Conservation (phyloP, 257 asterid species). For the Nicotiana undulata region DNA sequence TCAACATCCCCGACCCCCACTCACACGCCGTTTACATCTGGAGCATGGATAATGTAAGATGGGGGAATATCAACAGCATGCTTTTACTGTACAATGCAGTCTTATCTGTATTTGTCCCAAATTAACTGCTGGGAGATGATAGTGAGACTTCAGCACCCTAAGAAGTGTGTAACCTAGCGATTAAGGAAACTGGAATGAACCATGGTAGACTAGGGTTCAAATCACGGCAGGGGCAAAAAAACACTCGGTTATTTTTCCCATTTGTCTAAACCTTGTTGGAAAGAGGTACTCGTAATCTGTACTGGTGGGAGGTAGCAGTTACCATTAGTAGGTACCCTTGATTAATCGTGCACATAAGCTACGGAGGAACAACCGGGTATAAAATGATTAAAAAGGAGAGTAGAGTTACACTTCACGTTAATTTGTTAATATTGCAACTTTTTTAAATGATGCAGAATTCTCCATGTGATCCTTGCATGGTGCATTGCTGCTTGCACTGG, state of each 20-base stretch:
- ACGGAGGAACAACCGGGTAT: background rate
- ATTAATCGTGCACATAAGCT: background rate
- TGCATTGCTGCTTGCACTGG: slow-evolving; percentile 20
- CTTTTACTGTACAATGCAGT: background rate
- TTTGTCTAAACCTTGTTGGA: background rate
- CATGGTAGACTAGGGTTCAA: background rate
- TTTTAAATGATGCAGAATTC: slow-evolving; percentile 5
- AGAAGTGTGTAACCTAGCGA: background rate
- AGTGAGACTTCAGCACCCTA: background rate
- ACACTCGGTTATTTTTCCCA: background rate
- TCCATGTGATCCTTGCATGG: slow-evolving; percentile 16
- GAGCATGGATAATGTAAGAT: too few relatives aligned
- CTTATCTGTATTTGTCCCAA: background rate
- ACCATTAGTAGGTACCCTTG: background rate
- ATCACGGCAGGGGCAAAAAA: background rate
- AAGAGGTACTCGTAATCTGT: background rate
- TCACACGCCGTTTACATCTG: too few relatives aligned
- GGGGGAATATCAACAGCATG: background rate
- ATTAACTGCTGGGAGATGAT: background rate
- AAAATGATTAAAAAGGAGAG: background rate
- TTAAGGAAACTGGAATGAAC: slow-evolving; percentile 36
- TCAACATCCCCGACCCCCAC: too few relatives aligned
- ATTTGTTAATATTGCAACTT: background rate
- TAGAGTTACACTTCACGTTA: background rate
- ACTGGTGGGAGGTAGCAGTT: background rate